These are phyloP conservation scores for Penicillium pancosmium DNA, from an alignment of 495 filamentous ascomycete species.

Conservation along the genomic window DNA sequence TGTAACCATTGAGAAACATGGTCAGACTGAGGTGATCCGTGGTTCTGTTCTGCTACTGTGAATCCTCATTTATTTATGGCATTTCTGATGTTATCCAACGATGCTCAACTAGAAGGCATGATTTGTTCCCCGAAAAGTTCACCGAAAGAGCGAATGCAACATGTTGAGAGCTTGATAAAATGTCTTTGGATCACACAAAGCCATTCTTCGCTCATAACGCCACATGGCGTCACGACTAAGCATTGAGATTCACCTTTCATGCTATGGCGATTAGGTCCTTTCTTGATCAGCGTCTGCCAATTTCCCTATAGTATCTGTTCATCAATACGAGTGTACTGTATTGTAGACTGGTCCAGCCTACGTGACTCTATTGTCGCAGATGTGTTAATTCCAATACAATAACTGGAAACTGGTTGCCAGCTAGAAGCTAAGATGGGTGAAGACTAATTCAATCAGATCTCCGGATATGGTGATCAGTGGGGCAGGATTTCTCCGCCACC, in stretches of 20 bases:
- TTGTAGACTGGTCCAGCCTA: neutral
- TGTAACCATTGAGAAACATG: neutral
- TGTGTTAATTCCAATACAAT: too few relatives aligned
- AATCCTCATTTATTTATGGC: neutral
- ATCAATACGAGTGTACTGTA: neutral
- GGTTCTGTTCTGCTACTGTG: neutral
- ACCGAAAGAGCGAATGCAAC: neutral
- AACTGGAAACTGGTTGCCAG: too few relatives aligned
- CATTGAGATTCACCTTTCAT: neutral
- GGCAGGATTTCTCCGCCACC: too few relatives aligned
- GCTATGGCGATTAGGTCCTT: neutral
- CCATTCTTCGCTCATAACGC: neutral
- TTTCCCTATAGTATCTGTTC: neutral
- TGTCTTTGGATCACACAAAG: neutral
- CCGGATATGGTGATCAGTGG: too few relatives aligned
- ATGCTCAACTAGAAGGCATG: neutral
- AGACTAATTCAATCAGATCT: too few relatives aligned
- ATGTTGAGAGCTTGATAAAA: neutral
- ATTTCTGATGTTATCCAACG: neutral
- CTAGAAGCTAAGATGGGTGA: too few relatives aligned
- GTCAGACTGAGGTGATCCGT: neutral
- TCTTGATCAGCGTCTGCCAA: neutral
- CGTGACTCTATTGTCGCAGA: too few relatives aligned
- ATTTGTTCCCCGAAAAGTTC: neutral
- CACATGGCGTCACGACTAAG: neutral